phyloP scores from a whole-genome alignment of 192 early-diverging fungal species.

The Dissophora ornata region DNA sequence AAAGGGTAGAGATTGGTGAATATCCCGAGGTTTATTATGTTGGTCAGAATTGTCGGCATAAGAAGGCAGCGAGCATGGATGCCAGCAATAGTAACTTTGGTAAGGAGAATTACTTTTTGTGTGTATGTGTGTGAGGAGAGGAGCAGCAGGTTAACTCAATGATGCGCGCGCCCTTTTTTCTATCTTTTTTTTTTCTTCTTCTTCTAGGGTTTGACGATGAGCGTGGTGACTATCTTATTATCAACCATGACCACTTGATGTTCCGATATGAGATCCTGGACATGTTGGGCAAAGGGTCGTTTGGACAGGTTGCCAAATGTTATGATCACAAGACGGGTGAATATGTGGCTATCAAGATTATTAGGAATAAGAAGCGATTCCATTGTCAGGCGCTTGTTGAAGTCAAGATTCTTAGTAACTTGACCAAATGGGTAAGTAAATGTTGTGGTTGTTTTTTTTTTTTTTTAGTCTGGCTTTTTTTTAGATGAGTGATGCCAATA shows the following conservation, averaged over 20 bases:
- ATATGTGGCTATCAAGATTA: slow-evolving; percentile 93
- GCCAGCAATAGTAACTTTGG: slow-evolving; percentile 69
- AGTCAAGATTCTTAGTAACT: slow-evolving; percentile 87
- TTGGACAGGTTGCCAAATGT: slow-evolving; percentile 95
- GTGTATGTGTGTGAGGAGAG: no score
- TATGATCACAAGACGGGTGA: slow-evolving; percentile 92
- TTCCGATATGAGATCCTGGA: slow-evolving; percentile 96
- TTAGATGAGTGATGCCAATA: neutral
- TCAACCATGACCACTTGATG: slow-evolving; percentile 87
- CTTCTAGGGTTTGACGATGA: slow-evolving; percentile 81
- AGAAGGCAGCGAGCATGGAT: slow-evolving; percentile 68
- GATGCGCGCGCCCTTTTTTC: neutral
- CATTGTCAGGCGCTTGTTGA: slow-evolving; percentile 95
- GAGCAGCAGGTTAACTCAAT: neutral
- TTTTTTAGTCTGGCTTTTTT: neutral
- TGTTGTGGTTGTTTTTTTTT: neutral
- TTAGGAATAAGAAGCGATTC: slow-evolving; percentile 95
- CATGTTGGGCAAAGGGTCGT: slow-evolving; percentile 88
- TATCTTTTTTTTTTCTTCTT: neutral
- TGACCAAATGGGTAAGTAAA: slow-evolving; percentile 81
- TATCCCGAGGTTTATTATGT: slow-evolving; percentile 92
- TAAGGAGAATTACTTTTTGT: neutral
- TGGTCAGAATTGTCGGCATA: slow-evolving; percentile 73
- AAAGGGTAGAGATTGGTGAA: slow-evolving; percentile 89
- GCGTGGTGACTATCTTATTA: slow-evolving; percentile 91